phyloP scores from a whole-genome alignment of 768 basidiomycete genomes.

The Hygrophorus pudorinus region DNA sequence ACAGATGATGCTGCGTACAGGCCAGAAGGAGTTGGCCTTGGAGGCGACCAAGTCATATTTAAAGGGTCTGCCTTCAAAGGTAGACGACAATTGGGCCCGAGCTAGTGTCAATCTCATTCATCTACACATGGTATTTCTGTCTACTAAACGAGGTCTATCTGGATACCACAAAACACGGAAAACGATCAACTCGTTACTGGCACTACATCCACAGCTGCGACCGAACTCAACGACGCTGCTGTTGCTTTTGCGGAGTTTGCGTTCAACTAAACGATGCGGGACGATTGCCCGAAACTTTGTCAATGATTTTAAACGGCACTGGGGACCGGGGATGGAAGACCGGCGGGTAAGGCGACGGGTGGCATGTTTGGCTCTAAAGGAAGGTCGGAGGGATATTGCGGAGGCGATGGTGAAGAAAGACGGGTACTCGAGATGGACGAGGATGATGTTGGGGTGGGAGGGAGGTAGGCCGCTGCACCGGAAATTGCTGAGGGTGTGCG shows the following conservation, averaged over 20 bases:
- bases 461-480: constrained; percentile 5
- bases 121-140: constrained; percentile 30
- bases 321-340: constrained; percentile 49
- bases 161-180: constrained; percentile 35
- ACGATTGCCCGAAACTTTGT: constrained; percentile 39
- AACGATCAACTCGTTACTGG: constrained; percentile 34
- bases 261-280: constrained; percentile 39
- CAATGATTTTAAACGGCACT: constrained; percentile 35
- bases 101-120: constrained; percentile 47
- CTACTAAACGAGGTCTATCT: constrained; percentile 25
- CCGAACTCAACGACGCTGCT: constrained; percentile 54
- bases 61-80: constrained; percentile 30
- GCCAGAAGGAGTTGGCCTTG: constrained; percentile 28
- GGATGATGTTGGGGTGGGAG: constrained; percentile 8
- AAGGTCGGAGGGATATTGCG: constrained; percentile 49
- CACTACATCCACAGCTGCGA: constrained; percentile 34
- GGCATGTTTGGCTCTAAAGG: constrained; percentile 49
- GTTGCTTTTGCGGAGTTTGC: constrained; percentile 45
- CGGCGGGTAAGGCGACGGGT: constrained; percentile 50
- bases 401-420: constrained; percentile 16
- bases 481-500: constrained; percentile 14
- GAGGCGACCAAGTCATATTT: constrained; percentile 41
- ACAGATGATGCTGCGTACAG: constrained; percentile 33
- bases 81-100: constrained; percentile 24
- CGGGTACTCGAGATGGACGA: background rate